Base-by-base conservation (phyloP, 371 early-diverging fungal genomes). In the Mortierella sp. region DNA sequence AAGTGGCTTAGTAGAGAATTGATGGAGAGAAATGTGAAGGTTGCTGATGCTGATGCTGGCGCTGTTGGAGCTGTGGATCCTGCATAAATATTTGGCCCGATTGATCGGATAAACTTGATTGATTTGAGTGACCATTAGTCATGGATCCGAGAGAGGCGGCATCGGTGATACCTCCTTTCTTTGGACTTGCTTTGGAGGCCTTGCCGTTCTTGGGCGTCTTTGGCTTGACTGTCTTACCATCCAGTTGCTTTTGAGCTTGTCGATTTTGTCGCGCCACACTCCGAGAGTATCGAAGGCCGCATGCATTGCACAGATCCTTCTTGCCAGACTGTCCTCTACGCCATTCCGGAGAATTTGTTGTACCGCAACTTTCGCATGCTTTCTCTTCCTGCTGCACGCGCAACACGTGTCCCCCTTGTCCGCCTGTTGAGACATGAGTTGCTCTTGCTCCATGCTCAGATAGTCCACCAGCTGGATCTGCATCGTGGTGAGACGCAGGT, bases 221-320 rank as follows among this genome's bases (percentile, higher is more conserved):
- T 60, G 52, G 20, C 70, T 81, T 77, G 28, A 63, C 45, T 28
- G 12, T 32, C 60, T 70, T 66, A 20, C 70, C 65, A 18, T 75
- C 81, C 62, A 72, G 52, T 12, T 72, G 81, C 61, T 81, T 81
- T 58, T 81, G 81, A 1, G 81, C 81, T 39, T 75, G 85, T 32
- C 85, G 80, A 62, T 86, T 89, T 64, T 86, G 88, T 28, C 92
- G 87, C n/a, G 89, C 89, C 18, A 90, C 87, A 32, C 88, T 92
- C 60, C 93, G 87, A 30, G 94, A 90, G 77, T 93, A 93, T 52
- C 94, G 84, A 49, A 94, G 75, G 9, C 94, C 94, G 77, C 94
- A 94, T 18, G 94, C 94, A 77, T 94, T 94, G 72, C 94, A 94
- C 10, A 94, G 76, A 54, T 92, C 92, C 75, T 94, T 94, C 78